Base-by-base conservation (phyloP, 768 basidiomycete genomes). In the Pleurotus salmoneostramineus region DNA sequence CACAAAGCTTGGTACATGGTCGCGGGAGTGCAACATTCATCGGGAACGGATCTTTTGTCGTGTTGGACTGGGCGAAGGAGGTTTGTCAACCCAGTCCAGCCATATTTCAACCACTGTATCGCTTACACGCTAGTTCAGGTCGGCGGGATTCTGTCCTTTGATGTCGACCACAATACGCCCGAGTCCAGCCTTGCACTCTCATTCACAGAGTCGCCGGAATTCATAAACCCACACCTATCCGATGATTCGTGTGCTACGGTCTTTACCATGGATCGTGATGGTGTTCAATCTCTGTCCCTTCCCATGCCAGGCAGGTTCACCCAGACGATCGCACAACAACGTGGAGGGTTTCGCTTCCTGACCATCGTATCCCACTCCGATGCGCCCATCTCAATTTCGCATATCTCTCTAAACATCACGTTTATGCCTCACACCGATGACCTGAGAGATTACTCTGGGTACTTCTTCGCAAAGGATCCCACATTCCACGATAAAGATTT, bases 351-450 rank as follows among this genome's bases (percentile, higher is more conserved):
- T 60, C 73, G 74, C 12, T 81, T 70, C 62, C 66, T 82, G 34
- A 80, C 80, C 5, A 71, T 81, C 17, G 74, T 73, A 2, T 74
- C 75, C 1, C 75, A 72, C 50, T 70, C 70, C n/a, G 64, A 68
- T 3, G 64, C 62, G 27, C 51, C 74, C 4, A 71, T 80, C 27
- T 65, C 72, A 1, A 72, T 81, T 33, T 75, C 77, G 3, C 76
- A 78, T 55, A 66, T 82, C 21, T 67, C 76, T 1, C 69, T 77
- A 35, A 67, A 71, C 7, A 74, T 75, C 11, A 77, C 77, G 0
- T 81, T 79, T 65, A 76, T 76, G 72, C 80, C 80, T 1, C 78
- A 80, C 57, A 72, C 77, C 64, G 71, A 76, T n/a, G 68, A 80
- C 58, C 62, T 80, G 59, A 61, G 74, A 35, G 72, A 75, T 31